Conservation (phyloP, 495 filamentous ascomycete genomes). For the Hypoxylon cercidicola region DNA sequence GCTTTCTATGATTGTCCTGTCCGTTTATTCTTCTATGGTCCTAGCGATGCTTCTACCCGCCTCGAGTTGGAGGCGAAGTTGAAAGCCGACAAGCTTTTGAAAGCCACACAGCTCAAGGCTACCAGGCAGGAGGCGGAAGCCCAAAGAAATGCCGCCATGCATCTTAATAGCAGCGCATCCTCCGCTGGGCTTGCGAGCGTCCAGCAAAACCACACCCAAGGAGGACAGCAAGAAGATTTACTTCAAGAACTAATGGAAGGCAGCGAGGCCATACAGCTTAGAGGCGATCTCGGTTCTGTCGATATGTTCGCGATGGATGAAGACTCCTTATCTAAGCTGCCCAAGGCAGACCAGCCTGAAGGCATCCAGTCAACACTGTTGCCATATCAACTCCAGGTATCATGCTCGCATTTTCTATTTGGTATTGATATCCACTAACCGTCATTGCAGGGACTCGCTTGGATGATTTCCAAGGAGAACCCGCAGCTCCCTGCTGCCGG, state of each 20-base stretch:
- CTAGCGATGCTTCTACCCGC: conserved; percentile 62
- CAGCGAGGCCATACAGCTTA: conserved; percentile 69
- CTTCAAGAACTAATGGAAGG: conserved; percentile 72
- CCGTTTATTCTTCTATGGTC: conserved; percentile 72
- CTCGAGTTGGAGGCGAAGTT: conserved; percentile 67
- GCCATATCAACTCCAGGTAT: conserved; percentile 78
- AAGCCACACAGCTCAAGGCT: conserved; percentile 57
- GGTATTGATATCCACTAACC: conserved; percentile 19
- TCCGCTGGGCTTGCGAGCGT: conserved; percentile 46
- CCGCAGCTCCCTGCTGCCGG: conserved; percentile 71
- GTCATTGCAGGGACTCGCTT: conserved; percentile 75
- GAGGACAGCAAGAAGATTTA: conserved; percentile 49
- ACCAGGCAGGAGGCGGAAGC: conserved; percentile 63
- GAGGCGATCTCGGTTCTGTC: conserved; percentile 70
- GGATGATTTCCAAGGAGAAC: conserved; percentile 82
- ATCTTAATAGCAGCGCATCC: conserved; percentile 45
- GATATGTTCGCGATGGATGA: conserved; percentile 77
- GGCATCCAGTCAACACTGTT: conserved; percentile 72
- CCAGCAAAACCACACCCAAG: neutral
- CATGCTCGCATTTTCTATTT: neutral
- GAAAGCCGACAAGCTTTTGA: conserved; percentile 67
- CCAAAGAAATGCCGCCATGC: conserved; percentile 47
- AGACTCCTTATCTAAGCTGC: conserved; percentile 75
- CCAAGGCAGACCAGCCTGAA: conserved; percentile 73
- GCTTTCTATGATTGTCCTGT: conserved; percentile 76